Percentiles rank a stretch among this genome's conserved stretches.
Conservation (phyloP, 805 yeast species). For the Metschnikowia gelsemii region DNA sequence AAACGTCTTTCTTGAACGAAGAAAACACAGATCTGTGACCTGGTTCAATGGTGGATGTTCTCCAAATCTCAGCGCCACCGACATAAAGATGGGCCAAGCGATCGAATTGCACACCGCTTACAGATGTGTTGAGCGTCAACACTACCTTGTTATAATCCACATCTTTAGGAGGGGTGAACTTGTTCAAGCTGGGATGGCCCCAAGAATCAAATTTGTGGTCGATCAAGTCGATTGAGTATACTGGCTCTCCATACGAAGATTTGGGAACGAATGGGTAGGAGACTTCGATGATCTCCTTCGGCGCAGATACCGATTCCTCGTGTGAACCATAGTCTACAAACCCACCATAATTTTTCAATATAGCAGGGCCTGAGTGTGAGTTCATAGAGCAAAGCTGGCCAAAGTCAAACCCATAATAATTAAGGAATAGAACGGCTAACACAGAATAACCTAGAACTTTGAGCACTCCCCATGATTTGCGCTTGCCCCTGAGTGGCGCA, state of each 20-base stretch:
- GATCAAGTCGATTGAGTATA: constrained; percentile 41
- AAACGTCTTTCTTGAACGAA: constrained; percentile 59
- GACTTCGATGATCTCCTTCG: constrained; percentile 27
- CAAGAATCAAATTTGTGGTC: constrained; percentile 57
- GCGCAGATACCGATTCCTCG: neutral
- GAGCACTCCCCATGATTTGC: neutral
- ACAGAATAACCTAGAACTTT: neutral
- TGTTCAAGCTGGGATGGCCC: constrained; percentile 51
- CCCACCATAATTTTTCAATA: constrained; percentile 5
- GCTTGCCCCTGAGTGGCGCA: neutral
- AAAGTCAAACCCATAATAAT: neutral
- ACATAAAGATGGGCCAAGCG: constrained; percentile 63
- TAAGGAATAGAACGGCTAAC: neutral
- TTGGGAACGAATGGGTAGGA: constrained; percentile 28
- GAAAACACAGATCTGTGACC: constrained; percentile 45
- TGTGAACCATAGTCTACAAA: constrained; percentile 9
- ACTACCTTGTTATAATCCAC: constrained; percentile 53
- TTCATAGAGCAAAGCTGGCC: neutral
- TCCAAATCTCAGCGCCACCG: constrained; percentile 70
- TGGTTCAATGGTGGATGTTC: constrained; percentile 70
- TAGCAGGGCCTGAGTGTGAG: neutral
- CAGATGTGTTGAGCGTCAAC: constrained; percentile 54
- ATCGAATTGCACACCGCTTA: constrained; percentile 58
- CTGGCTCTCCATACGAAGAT: constrained; percentile 29
- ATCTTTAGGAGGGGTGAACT: constrained; percentile 43